A percentile compares a stretch with the other conserved stretches of the same genome.
Conservation (phyloP, 257 asterid species). For the Nicotiana paniculata region DNA sequence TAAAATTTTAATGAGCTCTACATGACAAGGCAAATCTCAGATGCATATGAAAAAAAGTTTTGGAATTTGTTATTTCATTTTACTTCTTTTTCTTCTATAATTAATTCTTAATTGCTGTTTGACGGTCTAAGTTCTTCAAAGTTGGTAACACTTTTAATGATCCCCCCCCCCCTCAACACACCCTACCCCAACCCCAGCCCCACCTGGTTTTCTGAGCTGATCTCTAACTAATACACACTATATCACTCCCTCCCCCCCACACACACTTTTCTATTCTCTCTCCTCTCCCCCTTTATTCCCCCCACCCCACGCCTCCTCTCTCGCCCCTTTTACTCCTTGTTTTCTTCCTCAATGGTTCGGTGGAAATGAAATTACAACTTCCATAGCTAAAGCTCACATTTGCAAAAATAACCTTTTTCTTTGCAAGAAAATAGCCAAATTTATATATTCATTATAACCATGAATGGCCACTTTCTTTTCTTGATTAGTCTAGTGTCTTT, state of each 20-base stretch:
- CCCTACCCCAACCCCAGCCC: not conserved
- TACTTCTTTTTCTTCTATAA: not conserved
- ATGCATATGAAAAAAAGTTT: too few species aligned
- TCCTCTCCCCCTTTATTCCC: not conserved
- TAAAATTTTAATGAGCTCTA: too few species aligned
- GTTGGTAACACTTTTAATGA: not conserved
- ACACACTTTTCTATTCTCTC: not conserved
- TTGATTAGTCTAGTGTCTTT: not conserved
- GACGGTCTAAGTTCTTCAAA: slow-evolving; percentile 8
- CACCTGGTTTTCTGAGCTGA: not conserved
- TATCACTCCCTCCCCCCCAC: not conserved
- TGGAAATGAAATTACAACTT: not conserved
- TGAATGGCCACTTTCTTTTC: slow-evolving; percentile 5
- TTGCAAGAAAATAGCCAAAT: not conserved
- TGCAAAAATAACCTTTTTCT: not conserved
- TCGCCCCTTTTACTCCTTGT: not conserved
- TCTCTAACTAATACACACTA: not conserved
- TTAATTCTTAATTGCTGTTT: not conserved
- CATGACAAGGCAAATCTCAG: too few species aligned
- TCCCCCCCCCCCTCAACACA: not conserved
- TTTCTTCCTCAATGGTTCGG: not conserved
- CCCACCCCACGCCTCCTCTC: too few species aligned
- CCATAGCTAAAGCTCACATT: not conserved
- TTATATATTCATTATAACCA: not conserved
- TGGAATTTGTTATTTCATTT: not conserved